Conservation (phyloP, 2,329 filamentous ascomycete genomes). For the Xylaria digitata region DNA sequence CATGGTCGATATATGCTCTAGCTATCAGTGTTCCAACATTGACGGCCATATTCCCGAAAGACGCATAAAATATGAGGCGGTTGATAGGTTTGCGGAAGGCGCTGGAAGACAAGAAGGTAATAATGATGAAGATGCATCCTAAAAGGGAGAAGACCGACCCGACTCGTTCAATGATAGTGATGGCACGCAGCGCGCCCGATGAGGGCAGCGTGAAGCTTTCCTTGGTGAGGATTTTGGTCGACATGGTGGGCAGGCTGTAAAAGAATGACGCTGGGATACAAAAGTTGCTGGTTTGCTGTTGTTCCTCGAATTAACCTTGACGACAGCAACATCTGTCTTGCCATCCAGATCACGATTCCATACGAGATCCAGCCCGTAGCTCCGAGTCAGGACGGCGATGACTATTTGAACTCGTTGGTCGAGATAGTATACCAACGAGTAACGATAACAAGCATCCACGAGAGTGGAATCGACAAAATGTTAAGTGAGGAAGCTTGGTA, state of each 20-base stretch:
- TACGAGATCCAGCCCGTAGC: conserved; percentile 10
- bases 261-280: not conserved
- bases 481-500: too few species aligned
- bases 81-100: conserved; percentile 89
- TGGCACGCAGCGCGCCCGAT: conserved; percentile 56
- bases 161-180: conserved; percentile 73
- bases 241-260: not conserved
- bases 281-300: not conserved
- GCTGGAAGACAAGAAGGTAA: conserved; percentile 74
- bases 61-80: conserved; percentile 84
- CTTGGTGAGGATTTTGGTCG: conserved; percentile 8
- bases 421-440: conserved; percentile 3
- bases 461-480: too few species aligned
- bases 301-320: not conserved
- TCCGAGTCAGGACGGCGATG: not conserved
- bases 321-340: conserved; percentile 9
- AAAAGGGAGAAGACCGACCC: conserved; percentile 77
- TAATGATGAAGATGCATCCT: conserved; percentile 77
- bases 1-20: conserved; percentile 64
- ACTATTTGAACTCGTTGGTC: not conserved
- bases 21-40: conserved; percentile 83
- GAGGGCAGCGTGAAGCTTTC: not conserved
- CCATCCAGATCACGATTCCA: not conserved
- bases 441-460: not conserved
- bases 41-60: conserved; percentile 81